These are phyloP conservation scores for Boletus sp. DNA, from an alignment of 768 basidiomycete genomes.

Conservation along the genomic window DNA sequence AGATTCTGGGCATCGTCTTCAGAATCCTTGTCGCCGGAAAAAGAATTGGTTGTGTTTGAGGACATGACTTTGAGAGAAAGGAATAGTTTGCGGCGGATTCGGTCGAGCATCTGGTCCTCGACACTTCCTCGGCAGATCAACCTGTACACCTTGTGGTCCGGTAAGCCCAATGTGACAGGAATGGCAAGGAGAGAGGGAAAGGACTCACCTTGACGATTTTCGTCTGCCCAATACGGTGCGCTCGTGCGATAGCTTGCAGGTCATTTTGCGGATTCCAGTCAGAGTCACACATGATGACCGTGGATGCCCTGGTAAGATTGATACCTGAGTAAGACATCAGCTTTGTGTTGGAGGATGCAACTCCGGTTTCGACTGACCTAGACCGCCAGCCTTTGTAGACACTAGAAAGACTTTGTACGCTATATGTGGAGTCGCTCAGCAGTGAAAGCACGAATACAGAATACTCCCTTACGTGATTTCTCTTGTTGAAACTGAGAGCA, in stretches of 20 bases:
- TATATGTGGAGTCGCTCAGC: constrained; percentile 15
- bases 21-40: constrained; percentile 13
- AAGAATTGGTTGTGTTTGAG: constrained; percentile 26
- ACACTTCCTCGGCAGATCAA: constrained; percentile 67
- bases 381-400: constrained; percentile 68
- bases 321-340: constrained; percentile 48
- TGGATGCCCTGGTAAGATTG: constrained; percentile 78
- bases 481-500: constrained; percentile 53
- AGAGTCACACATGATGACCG: constrained; percentile 76
- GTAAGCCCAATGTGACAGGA: background rate
- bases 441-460: background rate
- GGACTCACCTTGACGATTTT: constrained; percentile 58
- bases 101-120: constrained; percentile 73
- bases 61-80: constrained; percentile 63
- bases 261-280: constrained; percentile 77
- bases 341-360: background rate
- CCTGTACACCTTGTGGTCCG: constrained; percentile 52
- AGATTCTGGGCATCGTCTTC: constrained; percentile 32
- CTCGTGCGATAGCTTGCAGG: constrained; percentile 80
- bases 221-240: constrained; percentile 77
- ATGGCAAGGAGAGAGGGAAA: no score
- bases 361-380: constrained; percentile 39
- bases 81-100: constrained; percentile 68
- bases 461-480: constrained; percentile 43
- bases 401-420: constrained; percentile 68